Conservation (phyloP, 495 filamentous ascomycete species). For the Tuber calosporum region DNA sequence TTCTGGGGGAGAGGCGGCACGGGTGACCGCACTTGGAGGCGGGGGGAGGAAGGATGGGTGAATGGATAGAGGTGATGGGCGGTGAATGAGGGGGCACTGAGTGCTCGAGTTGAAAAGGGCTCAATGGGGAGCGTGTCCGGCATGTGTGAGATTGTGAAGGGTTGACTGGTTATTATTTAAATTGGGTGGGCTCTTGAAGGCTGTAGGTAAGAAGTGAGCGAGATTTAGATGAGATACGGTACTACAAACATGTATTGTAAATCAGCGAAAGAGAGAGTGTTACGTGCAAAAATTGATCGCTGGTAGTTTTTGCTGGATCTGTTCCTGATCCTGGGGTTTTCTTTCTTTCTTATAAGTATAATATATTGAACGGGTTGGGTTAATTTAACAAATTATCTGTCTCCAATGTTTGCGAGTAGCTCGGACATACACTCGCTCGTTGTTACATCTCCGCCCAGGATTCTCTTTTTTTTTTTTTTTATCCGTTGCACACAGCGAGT, state of each 20-base stretch:
- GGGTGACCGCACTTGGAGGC: neutral
- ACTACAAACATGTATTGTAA: neutral
- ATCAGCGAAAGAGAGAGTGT: constrained; percentile 1
- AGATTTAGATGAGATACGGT: neutral
- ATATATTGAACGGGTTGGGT: constrained; percentile 5
- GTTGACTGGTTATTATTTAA: neutral
- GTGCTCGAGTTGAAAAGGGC: neutral
- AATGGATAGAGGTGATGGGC: neutral
- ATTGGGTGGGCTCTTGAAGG: neutral
- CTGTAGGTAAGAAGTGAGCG: neutral
- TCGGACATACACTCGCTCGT: neutral
- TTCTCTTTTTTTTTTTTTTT: constrained; percentile 13
- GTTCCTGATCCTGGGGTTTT: neutral
- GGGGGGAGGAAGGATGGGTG: neutral
- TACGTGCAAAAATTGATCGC: neutral
- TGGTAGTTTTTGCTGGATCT: neutral
- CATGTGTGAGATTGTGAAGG: neutral
- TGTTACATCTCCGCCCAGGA: constrained; percentile 11
- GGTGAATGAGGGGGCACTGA: neutral
- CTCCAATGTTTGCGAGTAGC: neutral
- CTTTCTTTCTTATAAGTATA: neutral
- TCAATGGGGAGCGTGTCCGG: neutral
- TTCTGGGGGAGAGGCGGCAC: neutral
- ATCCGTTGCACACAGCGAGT: constrained; percentile 14
- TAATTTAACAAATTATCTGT: constrained; percentile 8